phyloP scores from a whole-genome alignment of 495 filamentous ascomycete genomes.

The Tetracladium marchalianum region DNA sequence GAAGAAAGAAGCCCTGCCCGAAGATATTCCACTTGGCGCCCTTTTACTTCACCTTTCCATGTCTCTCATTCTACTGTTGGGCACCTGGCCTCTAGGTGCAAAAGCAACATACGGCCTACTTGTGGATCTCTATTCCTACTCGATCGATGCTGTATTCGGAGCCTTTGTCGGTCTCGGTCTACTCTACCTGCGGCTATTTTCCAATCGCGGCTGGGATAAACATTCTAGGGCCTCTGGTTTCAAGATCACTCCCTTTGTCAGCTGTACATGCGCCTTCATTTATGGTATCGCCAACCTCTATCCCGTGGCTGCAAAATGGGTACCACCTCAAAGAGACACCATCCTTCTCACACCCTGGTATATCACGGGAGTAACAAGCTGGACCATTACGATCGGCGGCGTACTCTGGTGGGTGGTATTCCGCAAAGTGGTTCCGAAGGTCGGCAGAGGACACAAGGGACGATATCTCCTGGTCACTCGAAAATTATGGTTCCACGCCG shows the following conservation, averaged over 20 bases:
- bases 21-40: constrained; percentile 32
- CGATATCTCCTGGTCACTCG: background rate
- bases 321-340: no score
- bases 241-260: no score
- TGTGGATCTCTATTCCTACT: constrained; percentile 22
- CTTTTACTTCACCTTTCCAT: constrained; percentile 34
- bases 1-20: constrained; percentile 12
- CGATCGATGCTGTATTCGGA: constrained; percentile 20
- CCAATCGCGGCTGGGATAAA: no score
- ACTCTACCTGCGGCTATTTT: constrained; percentile 20
- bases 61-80: constrained; percentile 27
- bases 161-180: constrained; percentile 26
- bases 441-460: background rate
- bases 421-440: background rate
- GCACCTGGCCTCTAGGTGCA: constrained; percentile 17
- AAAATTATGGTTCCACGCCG: background rate
- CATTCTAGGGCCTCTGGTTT: no score
- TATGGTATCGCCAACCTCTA: background rate
- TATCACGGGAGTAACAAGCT: no score
- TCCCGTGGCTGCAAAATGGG: background rate
- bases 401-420: no score
- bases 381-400: no score
- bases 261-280: background rate
- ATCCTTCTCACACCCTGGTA: no score
- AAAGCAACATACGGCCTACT: constrained; percentile 23